Conservation (phyloP, 2,329 filamentous ascomycete genomes). For the Aaosphaeria pasadenensis region DNA sequence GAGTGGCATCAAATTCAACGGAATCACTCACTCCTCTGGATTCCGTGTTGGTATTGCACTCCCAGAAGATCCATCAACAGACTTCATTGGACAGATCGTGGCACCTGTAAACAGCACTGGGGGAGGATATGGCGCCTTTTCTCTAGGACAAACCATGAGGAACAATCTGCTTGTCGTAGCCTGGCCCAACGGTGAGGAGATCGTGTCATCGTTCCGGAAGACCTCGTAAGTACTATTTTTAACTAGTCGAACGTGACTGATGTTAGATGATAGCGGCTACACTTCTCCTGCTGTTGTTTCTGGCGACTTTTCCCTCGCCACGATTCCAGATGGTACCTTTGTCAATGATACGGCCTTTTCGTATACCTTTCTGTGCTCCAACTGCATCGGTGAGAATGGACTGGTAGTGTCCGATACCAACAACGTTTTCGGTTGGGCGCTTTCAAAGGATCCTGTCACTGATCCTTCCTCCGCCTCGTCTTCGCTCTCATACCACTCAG, state of each 20-base stretch:
- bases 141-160: slow-evolving; percentile 49
- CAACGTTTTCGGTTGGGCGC: slow-evolving; percentile 30
- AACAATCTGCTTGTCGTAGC: slow-evolving; percentile 50
- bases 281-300: slow-evolving; percentile 46
- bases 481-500: slow-evolving; percentile 26
- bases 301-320: slow-evolving; percentile 40
- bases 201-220: slow-evolving; percentile 47
- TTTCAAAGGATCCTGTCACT: slow-evolving; percentile 21
- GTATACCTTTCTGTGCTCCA: slow-evolving; percentile 54
- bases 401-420: slow-evolving; percentile 21
- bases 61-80: slow-evolving; percentile 47
- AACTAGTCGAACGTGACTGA: no score
- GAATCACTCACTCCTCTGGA: slow-evolving; percentile 33
- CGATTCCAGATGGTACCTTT: slow-evolving; percentile 52
- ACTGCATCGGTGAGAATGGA: slow-evolving; percentile 23
- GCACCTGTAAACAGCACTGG: slow-evolving; percentile 41
- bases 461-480: slow-evolving; percentile 18
- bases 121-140: slow-evolving; percentile 51
- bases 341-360: slow-evolving; percentile 54
- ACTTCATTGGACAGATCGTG: slow-evolving; percentile 55
- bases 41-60: slow-evolving; percentile 52
- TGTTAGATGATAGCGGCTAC: slow-evolving; percentile 39
- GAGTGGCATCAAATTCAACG: slow-evolving; percentile 33
- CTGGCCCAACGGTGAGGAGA: slow-evolving; percentile 50
- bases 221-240: slow-evolving; percentile 21